Evolutionary conservation across 2,329 filamentous ascomycete genomes (phyloP), one percentile per base, ranked within the genome.

Genomic region (Knoxdaviesia proteae): DNA sequence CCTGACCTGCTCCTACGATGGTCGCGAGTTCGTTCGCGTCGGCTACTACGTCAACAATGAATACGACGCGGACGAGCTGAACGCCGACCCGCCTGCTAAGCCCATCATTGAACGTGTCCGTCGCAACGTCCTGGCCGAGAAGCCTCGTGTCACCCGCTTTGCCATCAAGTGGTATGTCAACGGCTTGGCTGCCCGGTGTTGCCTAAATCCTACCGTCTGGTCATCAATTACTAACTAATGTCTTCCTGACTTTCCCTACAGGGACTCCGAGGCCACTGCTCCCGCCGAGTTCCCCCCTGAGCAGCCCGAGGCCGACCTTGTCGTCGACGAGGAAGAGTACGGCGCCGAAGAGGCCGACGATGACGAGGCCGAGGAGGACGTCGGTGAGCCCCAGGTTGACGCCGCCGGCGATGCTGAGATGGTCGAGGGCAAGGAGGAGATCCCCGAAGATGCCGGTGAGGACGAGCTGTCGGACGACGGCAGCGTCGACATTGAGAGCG

Each of bases 1-100:
- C 44, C 73, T 98, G 50, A 94, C 86, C 45, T 96, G 90, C 63
- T 82, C 84, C 59, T 98, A 98, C 63, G 90, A 98, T 54, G 81
- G 82, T 43, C 77, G 90, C 55, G 90, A 98, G 61, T 98, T 98
- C 54, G 86, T 98, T 36, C 86, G 90, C 50, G 88, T 98, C 37
- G 90, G 90, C 48, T 98, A 98, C 72, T 98, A 98, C 53, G 90
- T 98, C 54, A 98, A 96, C 70, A 98, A 98, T 55, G 92, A 98
- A 61, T 98, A 98, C 60, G 84, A 93, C 52, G 81, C 82, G 31
- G 84, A 92, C 54, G 84, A 93, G 58, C 71, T 98, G 48, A 80
- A 76, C 52, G 77, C 80, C 40, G 87, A 96, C 53, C 90, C 90
- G 7, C 90, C 90, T 6, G 71, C 84, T 45, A 94, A 94, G 67